Evolutionary conservation across 371 early-diverging fungal species (phyloP), one percentile per base, ranked within the genome.

Genomic region (Mucor piriformis): DNA sequence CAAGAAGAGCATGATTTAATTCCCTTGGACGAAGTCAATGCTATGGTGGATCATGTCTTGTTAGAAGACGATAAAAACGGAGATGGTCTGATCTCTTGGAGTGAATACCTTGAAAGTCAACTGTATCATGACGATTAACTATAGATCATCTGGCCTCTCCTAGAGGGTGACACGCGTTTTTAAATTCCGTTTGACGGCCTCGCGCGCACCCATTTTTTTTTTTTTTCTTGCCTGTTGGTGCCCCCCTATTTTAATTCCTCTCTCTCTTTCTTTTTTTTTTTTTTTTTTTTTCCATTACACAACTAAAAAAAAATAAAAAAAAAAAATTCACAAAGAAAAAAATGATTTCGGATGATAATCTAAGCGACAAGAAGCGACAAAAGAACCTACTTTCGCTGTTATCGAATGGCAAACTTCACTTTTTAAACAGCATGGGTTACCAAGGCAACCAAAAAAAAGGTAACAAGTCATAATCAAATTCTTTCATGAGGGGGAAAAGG

Each of bases 11-110:
- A 11, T 15, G 46, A 46, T 12, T 24, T 24, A 10, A 46, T 73
- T 11, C 51, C 67, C 13, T 64, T 78, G 24, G 63, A 73, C 16
- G 72, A 73, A 54, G 73, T 78, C 25, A 66, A 66, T 16, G 48
- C 52, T 2, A 53, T 60, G 53, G 60, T 53, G 3, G 60, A 60
- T 20, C 48, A 52, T 46, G 48, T 60, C 10, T 27, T 60, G 13
- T 6, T 29, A 34, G 86, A 88, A 63, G 88, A 88, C 40, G 89
- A 88, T 64, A 68, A 62, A n/a, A 73, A 88, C 62, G 77, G 77
- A 59, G 82, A 83, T 74, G 92, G 92, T 18, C 72, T 76, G 67
- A 86, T 91, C 42, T 82, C 82, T 21, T 88, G 87, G 87, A 86
- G 83, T 37, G 92, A 91, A 67, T 91, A 89, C 55, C 64, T 89